Base-by-base conservation (phyloP, 495 filamentous ascomycete genomes). In the Trichoderma orchidacearum region DNA sequence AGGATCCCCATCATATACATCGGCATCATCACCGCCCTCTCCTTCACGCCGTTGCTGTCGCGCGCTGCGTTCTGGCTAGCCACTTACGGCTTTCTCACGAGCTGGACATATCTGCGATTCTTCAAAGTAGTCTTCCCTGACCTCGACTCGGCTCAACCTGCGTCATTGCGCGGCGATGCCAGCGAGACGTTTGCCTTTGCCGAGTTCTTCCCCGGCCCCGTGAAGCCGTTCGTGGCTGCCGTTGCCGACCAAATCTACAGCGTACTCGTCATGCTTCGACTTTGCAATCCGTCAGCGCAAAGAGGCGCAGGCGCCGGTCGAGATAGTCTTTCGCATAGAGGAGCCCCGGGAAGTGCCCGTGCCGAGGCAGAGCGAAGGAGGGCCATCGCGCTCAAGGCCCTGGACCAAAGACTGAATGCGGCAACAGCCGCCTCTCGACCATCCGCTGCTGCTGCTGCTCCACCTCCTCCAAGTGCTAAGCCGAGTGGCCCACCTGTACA, bases 101-200 rank as follows among this genome's bases (percentile, higher is more conserved):
- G 87, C 70, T 98, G 94, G 94, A 90, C 84, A 35, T 98, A 97
- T 68, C 84, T 98, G 6, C 88, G 93, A 35, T 98, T 97, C 78
- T 96, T 87, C 74, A 93, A 92, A 67, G 75, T 72, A 55, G 74
- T 79, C 35, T 80, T 83, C 67, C 75, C 85, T 59, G 74, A 83
- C 63, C 75, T 81, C 59, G 75, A 81, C 66, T 71, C 74, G 25
- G 76, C 78, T n/a, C 87, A 92, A 64, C 75, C 84, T 30, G 65
- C 71, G 35, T 71, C 74, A 9, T 74, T 89, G 55, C 77, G 84
- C 60, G 93, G 93, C 53, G 93, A 98, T 64, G 90, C 94, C 17
- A 91, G 86, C 63, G 93, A 98, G 66, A 95, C 91, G 0, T 97
- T 98, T 64, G 84, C 89, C 32, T 95, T 96, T 65, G 85, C 91